Evolutionary conservation across 192 early-diverging fungal species (phyloP).

Genomic region (Backusella morwellensis): DNA sequence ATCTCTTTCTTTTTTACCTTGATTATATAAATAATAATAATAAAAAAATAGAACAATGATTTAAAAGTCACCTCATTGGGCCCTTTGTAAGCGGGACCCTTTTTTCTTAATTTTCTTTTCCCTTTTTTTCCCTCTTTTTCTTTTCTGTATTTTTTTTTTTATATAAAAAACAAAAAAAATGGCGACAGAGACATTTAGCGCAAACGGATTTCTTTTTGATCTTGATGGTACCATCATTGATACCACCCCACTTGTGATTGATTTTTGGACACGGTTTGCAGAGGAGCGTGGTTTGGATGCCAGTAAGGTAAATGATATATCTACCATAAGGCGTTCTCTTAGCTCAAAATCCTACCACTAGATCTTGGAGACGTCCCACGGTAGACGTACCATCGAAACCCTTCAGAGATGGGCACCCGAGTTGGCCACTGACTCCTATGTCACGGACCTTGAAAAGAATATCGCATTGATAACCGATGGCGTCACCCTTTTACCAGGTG

Average conservation of each 20-base stretch:
- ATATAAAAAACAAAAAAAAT: not conserved
- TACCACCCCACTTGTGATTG: conserved; percentile 47
- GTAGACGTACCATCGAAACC: conserved; percentile 46
- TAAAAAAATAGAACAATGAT: not conserved
- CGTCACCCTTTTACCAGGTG: conserved; percentile 47
- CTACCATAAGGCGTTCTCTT: not conserved
- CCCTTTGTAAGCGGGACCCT: not conserved
- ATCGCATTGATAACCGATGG: conserved; percentile 36
- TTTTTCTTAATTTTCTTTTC: not conserved
- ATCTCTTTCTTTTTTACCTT: not conserved
- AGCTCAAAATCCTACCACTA: not conserved
- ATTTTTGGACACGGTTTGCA: conserved; percentile 44
- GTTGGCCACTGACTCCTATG: conserved; percentile 13
- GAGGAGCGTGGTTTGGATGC: conserved; percentile 37
- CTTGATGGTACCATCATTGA: conserved; percentile 53
- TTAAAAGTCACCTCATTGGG: not conserved
- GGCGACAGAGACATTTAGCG: not conserved
- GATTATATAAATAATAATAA: not conserved
- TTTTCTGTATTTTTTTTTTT: not conserved
- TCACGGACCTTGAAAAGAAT: conserved; percentile 6
- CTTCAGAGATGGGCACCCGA: conserved; percentile 42
- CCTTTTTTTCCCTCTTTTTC: not conserved
- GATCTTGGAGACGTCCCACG: conserved; percentile 46
- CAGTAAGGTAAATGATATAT: conserved; percentile 20
- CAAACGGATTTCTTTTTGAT: conserved; percentile 35